These are phyloP conservation scores for Scopulariopsis brevicaulis DNA, from an alignment of 2,329 filamentous ascomycete species.

Conservation along the genomic window DNA sequence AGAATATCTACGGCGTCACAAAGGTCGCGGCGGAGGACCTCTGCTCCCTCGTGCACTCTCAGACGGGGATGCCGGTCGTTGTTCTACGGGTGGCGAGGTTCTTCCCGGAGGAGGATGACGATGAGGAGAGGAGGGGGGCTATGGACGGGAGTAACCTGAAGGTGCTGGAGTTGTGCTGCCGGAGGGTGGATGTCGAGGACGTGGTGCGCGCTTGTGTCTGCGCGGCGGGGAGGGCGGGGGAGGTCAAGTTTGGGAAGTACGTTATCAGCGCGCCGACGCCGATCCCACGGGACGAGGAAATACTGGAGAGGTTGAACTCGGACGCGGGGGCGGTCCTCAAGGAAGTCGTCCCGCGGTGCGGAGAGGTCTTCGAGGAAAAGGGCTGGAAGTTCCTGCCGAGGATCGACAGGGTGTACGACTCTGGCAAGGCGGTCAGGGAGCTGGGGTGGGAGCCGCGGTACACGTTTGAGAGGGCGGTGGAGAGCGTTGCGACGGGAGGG, in stretches of 20 bases:
- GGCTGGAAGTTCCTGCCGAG: constrained; percentile 24
- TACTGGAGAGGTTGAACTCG: constrained; percentile 19
- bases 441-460: constrained; percentile 29
- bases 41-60: constrained; percentile 26
- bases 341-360: constrained; percentile 13
- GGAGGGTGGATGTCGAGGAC: constrained; percentile 30
- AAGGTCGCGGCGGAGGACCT: constrained; percentile 36
- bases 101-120: constrained; percentile 35
- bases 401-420: constrained; percentile 34
- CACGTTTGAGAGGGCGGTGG: constrained; percentile 24
- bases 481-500: constrained; percentile 19
- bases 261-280: constrained; percentile 31
- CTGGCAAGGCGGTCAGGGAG: constrained; percentile 24
- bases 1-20: constrained; percentile 37
- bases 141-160: constrained; percentile 32
- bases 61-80: constrained; percentile 25
- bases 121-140: constrained; percentile 22
- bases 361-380: constrained; percentile 16
- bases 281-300: constrained; percentile 18
- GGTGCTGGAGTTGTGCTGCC: constrained; percentile 33
- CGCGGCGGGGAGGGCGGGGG: constrained; percentile 20
- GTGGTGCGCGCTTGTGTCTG: constrained; percentile 27
- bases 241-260: constrained; percentile 25
- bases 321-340: constrained; percentile 19
- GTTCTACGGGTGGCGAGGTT: constrained; percentile 35